Conservation (phyloP, 108 stramenopile species). For the Skeletonema grethae region DNA sequence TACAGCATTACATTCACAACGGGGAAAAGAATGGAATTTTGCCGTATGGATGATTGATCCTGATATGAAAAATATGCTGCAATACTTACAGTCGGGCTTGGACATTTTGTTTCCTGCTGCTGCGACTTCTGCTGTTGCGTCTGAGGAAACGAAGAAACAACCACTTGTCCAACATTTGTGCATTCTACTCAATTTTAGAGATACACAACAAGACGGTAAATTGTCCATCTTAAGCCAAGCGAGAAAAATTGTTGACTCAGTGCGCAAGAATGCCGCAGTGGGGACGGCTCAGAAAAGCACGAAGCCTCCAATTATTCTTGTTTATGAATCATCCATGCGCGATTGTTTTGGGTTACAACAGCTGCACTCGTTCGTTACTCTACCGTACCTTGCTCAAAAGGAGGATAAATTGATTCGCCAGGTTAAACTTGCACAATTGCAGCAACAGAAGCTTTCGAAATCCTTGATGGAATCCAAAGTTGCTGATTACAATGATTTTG, state of each 20-base stretch:
- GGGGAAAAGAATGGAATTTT: constrained; percentile 35
- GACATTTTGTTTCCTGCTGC: constrained; percentile 23
- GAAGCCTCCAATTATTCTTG: constrained; percentile 20
- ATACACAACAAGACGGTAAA: constrained; percentile 6
- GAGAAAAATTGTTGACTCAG: constrained; percentile 5
- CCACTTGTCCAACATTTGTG: constrained; percentile 33
- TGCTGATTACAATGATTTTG: constrained; percentile 22
- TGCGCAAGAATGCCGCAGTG: constrained; percentile 4
- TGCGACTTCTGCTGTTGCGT: background rate
- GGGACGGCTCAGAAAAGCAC: background rate
- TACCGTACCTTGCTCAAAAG: constrained; percentile 38
- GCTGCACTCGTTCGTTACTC: constrained; percentile 43
- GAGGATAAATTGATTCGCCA: constrained; percentile 28
- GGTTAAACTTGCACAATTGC: constrained; percentile 18
- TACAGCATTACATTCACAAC: constrained; percentile 4
- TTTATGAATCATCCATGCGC: constrained; percentile 48
- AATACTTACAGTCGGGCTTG: constrained; percentile 28
- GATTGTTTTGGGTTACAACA: constrained; percentile 39
- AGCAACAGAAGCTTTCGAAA: constrained; percentile 16
- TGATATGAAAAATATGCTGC: constrained; percentile 23
- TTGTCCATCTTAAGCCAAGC: constrained; percentile 11
- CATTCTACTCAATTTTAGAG: constrained; percentile 52
- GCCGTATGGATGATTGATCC: constrained; percentile 43
- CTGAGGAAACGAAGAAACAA: constrained; percentile 19
- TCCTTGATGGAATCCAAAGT: constrained; percentile 19